Evolutionary conservation across 495 filamentous ascomycete species (phyloP).

Genomic region (Tetracladium setigerum): DNA sequence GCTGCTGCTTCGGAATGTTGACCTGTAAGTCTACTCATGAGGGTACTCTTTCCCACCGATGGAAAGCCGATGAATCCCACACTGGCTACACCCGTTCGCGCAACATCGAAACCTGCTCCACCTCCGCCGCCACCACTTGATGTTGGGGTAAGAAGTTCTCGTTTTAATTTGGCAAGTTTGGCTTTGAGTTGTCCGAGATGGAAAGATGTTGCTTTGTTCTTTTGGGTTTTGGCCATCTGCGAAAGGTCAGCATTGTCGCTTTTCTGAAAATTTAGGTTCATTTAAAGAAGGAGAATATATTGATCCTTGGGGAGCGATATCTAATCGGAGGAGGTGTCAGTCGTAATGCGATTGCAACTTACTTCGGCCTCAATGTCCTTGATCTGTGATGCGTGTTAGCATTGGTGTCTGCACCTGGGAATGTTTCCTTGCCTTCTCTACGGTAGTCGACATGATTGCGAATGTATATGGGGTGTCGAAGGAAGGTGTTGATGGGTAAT

Average conservation of each 20-base stretch:
- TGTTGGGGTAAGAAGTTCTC: slow-evolving; percentile 84
- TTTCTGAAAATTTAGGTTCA: not conserved
- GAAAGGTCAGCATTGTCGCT: slow-evolving; percentile 15
- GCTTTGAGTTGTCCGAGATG: slow-evolving; percentile 89
- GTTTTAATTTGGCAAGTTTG: slow-evolving; percentile 95
- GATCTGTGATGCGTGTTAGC: slow-evolving; percentile 54
- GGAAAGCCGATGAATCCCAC: slow-evolving; percentile 86
- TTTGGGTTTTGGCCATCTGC: slow-evolving; percentile 91
- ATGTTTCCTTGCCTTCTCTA: slow-evolving; percentile 68
- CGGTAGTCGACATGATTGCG: slow-evolving; percentile 85
- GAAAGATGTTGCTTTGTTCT: slow-evolving; percentile 95
- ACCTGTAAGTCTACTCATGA: slow-evolving; percentile 91
- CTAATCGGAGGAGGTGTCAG: not conserved
- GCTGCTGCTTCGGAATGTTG: slow-evolving; percentile 96
- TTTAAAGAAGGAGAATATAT: slow-evolving; percentile 9
- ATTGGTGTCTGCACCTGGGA: not conserved
- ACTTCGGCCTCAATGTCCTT: slow-evolving; percentile 94
- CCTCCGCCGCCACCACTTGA: slow-evolving; percentile 75
- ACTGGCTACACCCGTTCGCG: slow-evolving; percentile 93
- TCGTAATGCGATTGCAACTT: slow-evolving; percentile 22
- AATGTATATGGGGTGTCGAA: not conserved
- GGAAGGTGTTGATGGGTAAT: too few species aligned
- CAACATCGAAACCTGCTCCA: slow-evolving; percentile 94
- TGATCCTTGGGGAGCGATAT: not conserved
- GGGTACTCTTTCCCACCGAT: slow-evolving; percentile 94